Conservation (phyloP, 495 filamentous ascomycete species). For the Daldinia childiae region DNA sequence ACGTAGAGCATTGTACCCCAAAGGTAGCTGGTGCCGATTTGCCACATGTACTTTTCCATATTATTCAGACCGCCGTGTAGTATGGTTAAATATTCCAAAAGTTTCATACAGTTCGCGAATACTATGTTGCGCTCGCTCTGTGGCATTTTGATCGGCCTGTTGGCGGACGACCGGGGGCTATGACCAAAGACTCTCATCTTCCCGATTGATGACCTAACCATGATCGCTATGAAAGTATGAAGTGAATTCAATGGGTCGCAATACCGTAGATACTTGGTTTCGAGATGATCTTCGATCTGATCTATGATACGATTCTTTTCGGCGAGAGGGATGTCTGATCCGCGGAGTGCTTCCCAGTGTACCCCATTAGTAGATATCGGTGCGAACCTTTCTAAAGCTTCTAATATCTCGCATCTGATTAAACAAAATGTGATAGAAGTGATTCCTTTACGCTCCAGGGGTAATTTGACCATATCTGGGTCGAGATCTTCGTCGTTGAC, state of each 20-base stretch:
- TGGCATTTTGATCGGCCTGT: conserved; percentile 15
- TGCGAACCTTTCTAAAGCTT: conserved; percentile 1
- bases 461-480: conserved; percentile 39
- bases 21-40: conserved; percentile 47
- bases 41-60: conserved; percentile 46
- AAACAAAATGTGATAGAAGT: conserved; percentile 29
- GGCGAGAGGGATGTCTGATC: conserved; percentile 55
- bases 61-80: conserved; percentile 36
- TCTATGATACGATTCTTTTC: conserved; percentile 31
- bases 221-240: conserved; percentile 51
- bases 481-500: conserved; percentile 53
- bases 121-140: conserved; percentile 45
- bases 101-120: conserved; percentile 40
- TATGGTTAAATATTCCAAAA: conserved; percentile 43
- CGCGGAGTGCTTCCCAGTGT: conserved; percentile 48
- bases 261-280: conserved; percentile 28
- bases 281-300: conserved; percentile 22
- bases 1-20: conserved; percentile 54
- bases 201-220: conserved; percentile 49
- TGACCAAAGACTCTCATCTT: conserved; percentile 49
- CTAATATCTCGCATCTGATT: conserved; percentile 42
- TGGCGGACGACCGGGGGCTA: conserved; percentile 43
- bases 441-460: conserved; percentile 35
- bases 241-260: conserved; percentile 28
- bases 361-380: conserved; percentile 4